Evolutionary conservation across 495 filamentous ascomycete species (phyloP), one percentile per base, ranked within the genome.

Genomic region (Xanthoparmelia taractica): DNA sequence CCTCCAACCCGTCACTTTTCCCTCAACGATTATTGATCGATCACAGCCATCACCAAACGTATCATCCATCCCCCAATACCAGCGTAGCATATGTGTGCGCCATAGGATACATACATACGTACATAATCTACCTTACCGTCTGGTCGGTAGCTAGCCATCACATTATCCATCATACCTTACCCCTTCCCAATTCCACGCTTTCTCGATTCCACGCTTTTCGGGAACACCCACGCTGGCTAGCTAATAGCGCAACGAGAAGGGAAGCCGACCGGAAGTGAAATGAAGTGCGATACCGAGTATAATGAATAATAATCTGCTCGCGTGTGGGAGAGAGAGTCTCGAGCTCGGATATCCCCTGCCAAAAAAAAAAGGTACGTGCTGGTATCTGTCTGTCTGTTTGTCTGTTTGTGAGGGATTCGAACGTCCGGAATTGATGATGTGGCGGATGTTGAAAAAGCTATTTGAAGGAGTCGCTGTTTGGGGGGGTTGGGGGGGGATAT

Each of bases 181-280:
- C 8, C n/a, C 33, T 18, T 33, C 27, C 25, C 40, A 40, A 33
- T 10, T 34, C 40, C 40, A 4, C 15, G 11, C 25, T 13, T 47
- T 13, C 2, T 3, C 38, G 7, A 15, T 36, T 43, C 58, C 36
- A 33, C 25, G 34, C 29, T 15, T n/a, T 60, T 60, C 29, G 63
- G 63, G 18, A 18, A 65, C 7, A 40, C 25, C 63, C 63, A 65
- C 15, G 63, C 63, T 33, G 60, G 43, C 23, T n/a, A n/a, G n/a
- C n/a, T n/a, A n/a, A n/a, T n/a, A 65, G 63, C 10, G 63, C 63
- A 23, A 65, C 40, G 20, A 56, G 1, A 23, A 65, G 34, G 2
- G 47, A 40, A 17, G n/a, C 36, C 63, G 4, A 47, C 63, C 10
- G 63, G 57, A 18, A 65, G 34, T 10, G 33, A 47, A 33, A 65